Evolutionary conservation across 768 basidiomycete species (phyloP), one percentile per base, ranked within the genome.

Genomic region (Panus rudis): DNA sequence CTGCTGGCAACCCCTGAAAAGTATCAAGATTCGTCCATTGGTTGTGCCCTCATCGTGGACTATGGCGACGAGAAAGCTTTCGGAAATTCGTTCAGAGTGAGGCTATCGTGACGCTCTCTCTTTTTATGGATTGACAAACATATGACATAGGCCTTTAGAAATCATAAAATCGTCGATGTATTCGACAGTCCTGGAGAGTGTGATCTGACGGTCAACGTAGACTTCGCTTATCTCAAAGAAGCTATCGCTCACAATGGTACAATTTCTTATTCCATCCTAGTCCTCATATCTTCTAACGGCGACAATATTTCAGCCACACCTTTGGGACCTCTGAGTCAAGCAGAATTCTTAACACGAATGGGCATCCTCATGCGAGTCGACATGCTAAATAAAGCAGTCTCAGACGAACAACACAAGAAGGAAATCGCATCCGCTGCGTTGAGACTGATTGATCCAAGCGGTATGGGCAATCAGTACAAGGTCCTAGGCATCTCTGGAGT

Each of bases 201-300:
- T 31, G 96, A 99, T 61, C 65, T 98, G 37, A 99, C 96, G 0
- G 82, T 86, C n/a, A 96, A 98, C 56, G 94, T 99, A 37, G 93
- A 99, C 64, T 98, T 98, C 63, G 77, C 81, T 0, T 89, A 87
- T 59, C 70, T 98, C 35, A 73, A 75, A 56, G 91, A 96, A 64
- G 81, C 88, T 0, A 68, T 92, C 49, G 58, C 61, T 1, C 33
- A 14, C 33, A 35, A 35, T 17, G 33, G 33, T 35, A 7, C 6
- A 20, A n/a, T n/a, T n/a, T n/a, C n/a, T n/a, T n/a, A n/a, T n/a
- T n/a, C n/a, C n/a, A n/a, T n/a, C n/a, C 38, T 26, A 17, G 22
- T 23, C 19, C 8, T 17, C 27, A 35, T 38, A 23, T 21, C 38
- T 24, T 28, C 35, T 8, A 14, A 20, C 33, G 6, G 16, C 33